A percentile compares a stretch with the other conserved stretches of the same genome.
Conservation (phyloP, 1,284 basidiomycete genomes). For the Melampsora larici-populina region DNA sequence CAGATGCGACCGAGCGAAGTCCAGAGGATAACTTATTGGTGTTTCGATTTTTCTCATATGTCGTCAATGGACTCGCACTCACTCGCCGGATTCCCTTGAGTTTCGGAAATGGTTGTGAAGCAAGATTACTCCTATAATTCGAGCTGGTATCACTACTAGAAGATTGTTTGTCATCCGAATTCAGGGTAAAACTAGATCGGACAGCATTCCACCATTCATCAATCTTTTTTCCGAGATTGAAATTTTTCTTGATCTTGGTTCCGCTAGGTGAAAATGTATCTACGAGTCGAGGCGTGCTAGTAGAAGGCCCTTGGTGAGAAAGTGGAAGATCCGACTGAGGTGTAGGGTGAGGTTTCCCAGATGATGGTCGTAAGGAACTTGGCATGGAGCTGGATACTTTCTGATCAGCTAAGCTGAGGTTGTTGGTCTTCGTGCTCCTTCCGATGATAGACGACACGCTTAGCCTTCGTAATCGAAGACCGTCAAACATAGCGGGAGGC, state of each 20-base stretch:
- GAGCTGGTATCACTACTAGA: constrained; percentile 18
- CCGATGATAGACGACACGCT: constrained; percentile 2
- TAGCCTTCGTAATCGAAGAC: neutral
- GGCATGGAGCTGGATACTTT: neutral
- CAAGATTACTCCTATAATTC: constrained; percentile 18
- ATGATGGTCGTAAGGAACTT: constrained; percentile 4
- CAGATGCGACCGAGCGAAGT: neutral
- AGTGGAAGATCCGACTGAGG: constrained; percentile 19
- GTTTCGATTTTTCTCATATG: neutral
- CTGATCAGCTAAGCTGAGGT: neutral
- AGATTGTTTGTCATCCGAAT: constrained; percentile 45
- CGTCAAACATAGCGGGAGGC: neutral
- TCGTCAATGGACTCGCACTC: neutral
- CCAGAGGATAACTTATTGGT: neutral
- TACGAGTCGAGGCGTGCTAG: constrained; percentile 14
- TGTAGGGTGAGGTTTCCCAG: neutral
- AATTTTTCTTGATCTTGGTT: constrained; percentile 60
- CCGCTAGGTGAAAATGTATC: neutral
- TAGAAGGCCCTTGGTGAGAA: neutral
- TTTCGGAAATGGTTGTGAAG: neutral
- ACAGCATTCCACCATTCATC: constrained; percentile 58
- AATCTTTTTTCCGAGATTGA: constrained; percentile 54
- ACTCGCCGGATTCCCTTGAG: neutral
- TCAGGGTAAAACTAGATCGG: constrained; percentile 54
- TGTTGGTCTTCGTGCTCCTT: neutral